A percentile compares a stretch with the other conserved stretches of the same genome.
Evolutionary conservation across 2,329 filamentous ascomycete species (phyloP).

Genomic region (Zasmidium angulare): DNA sequence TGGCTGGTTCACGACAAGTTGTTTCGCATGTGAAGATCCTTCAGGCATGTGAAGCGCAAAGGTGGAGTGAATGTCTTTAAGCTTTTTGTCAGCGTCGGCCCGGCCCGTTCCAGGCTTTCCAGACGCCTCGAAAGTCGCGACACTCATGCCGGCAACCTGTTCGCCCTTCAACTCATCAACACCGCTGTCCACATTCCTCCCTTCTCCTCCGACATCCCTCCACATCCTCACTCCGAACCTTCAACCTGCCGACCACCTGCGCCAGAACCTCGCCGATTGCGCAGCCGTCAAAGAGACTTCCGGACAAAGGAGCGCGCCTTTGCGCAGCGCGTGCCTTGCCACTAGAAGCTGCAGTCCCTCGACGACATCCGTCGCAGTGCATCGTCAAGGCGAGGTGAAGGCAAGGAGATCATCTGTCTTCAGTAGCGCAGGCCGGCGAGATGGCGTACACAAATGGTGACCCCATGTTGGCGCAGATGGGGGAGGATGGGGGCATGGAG

Average conservation of each 20-base stretch:
- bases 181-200: constrained; percentile 1
- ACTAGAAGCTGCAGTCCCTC: constrained; percentile 3
- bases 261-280: neutral
- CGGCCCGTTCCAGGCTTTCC: too few relatives aligned
- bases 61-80: neutral
- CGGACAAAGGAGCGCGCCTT: constrained; percentile 15
- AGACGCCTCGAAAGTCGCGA: neutral
- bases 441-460: constrained; percentile 26
- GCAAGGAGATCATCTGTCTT: neutral
- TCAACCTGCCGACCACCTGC: neutral
- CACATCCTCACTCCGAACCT: neutral
- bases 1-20: too few relatives aligned
- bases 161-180: neutral
- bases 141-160: neutral
- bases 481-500: constrained; percentile 19
- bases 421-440: neutral
- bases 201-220: neutral
- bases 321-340: constrained; percentile 22
- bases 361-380: neutral
- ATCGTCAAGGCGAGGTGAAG: neutral
- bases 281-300: neutral
- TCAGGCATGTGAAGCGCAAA: neutral
- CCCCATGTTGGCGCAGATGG: constrained; percentile 24
- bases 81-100: neutral
- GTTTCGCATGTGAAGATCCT: neutral